Evolutionary conservation across 75 land plant species (phyloP).

Genomic region (Pinus tabuliformis): DNA sequence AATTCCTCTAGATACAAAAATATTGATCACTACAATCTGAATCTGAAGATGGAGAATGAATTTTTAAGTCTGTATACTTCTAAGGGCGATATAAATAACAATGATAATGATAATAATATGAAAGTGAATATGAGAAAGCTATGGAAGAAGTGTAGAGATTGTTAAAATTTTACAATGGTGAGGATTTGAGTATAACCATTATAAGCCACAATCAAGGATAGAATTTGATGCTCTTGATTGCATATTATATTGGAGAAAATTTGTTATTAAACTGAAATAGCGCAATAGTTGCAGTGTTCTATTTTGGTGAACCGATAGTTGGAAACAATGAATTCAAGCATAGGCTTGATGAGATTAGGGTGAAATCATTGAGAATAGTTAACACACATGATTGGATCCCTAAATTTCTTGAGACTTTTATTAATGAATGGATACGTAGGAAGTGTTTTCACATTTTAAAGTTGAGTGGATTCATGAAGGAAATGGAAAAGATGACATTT

Average conservation of each 20-base stretch:
- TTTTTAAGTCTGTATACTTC: constrained; percentile 51
- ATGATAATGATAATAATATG: background rate
- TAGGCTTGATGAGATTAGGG: no score
- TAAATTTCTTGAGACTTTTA: background rate
- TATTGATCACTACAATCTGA: no score
- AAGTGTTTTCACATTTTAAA: background rate
- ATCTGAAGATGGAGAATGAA: constrained; percentile 22
- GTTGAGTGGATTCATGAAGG: background rate
- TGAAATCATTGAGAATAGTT: background rate
- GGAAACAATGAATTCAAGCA: background rate
- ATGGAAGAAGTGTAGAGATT: constrained; percentile 31
- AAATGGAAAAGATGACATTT: background rate
- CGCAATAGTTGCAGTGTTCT: background rate
- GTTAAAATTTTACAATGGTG: constrained; percentile 19
- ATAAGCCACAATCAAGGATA: constrained; percentile 69
- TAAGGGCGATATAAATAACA: background rate
- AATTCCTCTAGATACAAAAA: no score
- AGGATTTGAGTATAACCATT: constrained; percentile 52
- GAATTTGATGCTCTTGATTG: constrained; percentile 19
- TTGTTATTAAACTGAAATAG: background rate
- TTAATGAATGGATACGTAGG: background rate
- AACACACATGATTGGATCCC: background rate
- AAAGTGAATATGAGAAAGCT: constrained; percentile 33
- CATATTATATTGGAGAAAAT: constrained; percentile 13
- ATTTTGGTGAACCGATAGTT: background rate